Base-by-base conservation (phyloP, 2,329 filamentous ascomycete genomes). In the Neobulgaria alba region DNA sequence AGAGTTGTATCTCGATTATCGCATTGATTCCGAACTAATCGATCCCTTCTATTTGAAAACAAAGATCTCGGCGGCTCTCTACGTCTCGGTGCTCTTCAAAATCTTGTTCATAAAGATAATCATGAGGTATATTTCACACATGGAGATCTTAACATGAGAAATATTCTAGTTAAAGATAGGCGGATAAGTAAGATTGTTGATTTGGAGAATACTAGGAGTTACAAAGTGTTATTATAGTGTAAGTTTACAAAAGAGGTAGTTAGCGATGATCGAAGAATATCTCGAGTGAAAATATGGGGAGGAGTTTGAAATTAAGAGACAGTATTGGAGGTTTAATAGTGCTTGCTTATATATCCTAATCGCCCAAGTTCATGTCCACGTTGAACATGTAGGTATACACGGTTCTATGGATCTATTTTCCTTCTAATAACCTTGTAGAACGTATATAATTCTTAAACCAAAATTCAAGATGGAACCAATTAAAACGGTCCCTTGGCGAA, bases 81-180 rank as follows among this genome's bases (percentile, higher is more conserved):
- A 31, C 19, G 29, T 10, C 21, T 39, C 10, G 38, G 36, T 9
- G 23, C 32, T 17, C 36, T 41, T 18, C 41, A 34, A 33, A 29
- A 31, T 34, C 16, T 47, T 19, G 12, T 38, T 10, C 45, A 47
- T 40, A 19, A 30, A 15, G 36, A 16, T 40, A 30, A 37, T 29
- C 42, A 48, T 19, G 19, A 43, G 20, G 43, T 43, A 26, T 61
- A 67, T 1, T 67, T 76, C 43, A 69, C 69, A 2, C 70, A 76
- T 55, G 64, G 63, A 2, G 71, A 77, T 49, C 58, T 76, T 3
- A 59, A 59, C 12, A 60, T 61, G 5, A 50, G 64, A 5, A 72
- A 72, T 43, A 67, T 72, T 23, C 41, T 72, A 2, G 55, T 63
- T 2, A 46, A 56, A 3, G 61, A 61, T 10, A 61, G 61, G 10